Conservation (phyloP, 177 flowering plant genomes). For the Vitis hybrid region DNA sequence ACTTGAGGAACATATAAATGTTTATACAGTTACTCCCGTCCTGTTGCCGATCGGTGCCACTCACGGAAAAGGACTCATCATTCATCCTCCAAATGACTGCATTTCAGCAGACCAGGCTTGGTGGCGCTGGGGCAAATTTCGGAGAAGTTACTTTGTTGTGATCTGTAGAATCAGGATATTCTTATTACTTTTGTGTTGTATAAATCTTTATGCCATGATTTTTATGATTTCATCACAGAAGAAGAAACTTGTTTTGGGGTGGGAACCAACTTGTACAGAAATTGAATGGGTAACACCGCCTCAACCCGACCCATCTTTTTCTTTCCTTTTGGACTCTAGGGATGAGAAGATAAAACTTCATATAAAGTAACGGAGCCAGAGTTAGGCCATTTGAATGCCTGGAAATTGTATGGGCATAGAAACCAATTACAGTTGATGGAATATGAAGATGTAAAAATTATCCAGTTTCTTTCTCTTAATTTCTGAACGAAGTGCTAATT, state of each 20-base stretch:
- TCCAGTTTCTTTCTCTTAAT: no score
- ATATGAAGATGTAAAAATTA: no score
- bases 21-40: slow-evolving; percentile 38
- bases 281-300: slow-evolving; percentile 2
- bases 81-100: slow-evolving; percentile 27
- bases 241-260: not conserved
- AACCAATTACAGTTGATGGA: no score
- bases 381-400: no score
- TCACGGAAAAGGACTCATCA: slow-evolving; percentile 37
- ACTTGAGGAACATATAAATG: not conserved
- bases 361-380: no score
- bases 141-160: not conserved
- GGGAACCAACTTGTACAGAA: slow-evolving; percentile 23
- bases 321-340: not conserved
- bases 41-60: slow-evolving; percentile 23
- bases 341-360: not conserved
- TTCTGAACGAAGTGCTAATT: no score
- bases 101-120: not conserved
- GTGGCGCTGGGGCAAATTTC: no score
- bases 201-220: slow-evolving; percentile 2
- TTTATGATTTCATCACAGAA: not conserved
- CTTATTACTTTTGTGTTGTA: slow-evolving; percentile 22
- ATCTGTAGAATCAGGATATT: slow-evolving; percentile 7
- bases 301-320: not conserved
- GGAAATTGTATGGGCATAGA: no score